Base-by-base conservation (phyloP, 1,284 basidiomycete species). In the Ustilago nuda region DNA sequence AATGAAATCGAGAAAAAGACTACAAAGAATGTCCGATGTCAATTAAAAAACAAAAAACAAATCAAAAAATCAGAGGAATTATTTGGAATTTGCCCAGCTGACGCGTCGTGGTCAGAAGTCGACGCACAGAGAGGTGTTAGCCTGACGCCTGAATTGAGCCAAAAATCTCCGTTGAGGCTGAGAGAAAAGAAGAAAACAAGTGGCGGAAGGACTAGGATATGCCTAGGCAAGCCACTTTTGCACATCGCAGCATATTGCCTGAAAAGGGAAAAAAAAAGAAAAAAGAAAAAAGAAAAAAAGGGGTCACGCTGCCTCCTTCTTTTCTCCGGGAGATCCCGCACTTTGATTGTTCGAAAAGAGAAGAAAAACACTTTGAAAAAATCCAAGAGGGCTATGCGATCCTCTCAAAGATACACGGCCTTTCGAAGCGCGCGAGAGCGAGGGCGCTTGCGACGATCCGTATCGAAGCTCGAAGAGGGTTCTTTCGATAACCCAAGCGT, bases 21-120 rank as follows among this genome's bases (percentile, higher is more conserved):
- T 37, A 13, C 36, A 4, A 45, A 45, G 32, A 50, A 15, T 50
- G 48, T 50, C 48, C 48, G 48, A 50, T 32, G 48, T 50, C 48
- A 50, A 35, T 32, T 32, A 33, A 27, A 32, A 35, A 33, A 19
- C 2, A 13, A 36, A n/a, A 37, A 53, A 1, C 19, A 35, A 33
- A 36, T 15, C 4, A 36, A 27, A 27, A 27, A 27, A 27, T 48
- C 9, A 9, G 12, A 48, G 46, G 9, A 48, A 0, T 27, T 27
- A 1, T 13, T 54, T 23, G 36, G 52, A 54, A 23, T 30, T 30
- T 32, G 15, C 2, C 27, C 4, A 17, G 19, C 13, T 50, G 48
- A 50, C 23, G 9, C 5, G 53, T 27, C 23, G n/a, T 2, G 53
- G 23, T 8, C 4, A 23, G 41, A n/a, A 19, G 53, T 39, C 33